Conservation (phyloP, 2,329 filamentous ascomycete genomes). For the Coniosporium tulheliwenetii region DNA sequence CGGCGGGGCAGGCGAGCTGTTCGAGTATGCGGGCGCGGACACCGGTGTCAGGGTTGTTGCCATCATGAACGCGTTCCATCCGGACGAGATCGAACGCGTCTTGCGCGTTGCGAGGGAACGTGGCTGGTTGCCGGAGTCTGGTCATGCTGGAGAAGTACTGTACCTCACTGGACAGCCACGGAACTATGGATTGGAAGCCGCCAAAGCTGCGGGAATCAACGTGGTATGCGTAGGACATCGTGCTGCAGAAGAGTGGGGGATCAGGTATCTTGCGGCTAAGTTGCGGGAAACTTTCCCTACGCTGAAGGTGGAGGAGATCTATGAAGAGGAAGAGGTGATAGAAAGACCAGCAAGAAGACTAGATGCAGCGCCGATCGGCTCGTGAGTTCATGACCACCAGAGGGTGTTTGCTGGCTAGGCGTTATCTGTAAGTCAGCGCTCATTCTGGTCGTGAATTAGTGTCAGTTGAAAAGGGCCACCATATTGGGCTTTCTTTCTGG, state of each 20-base stretch:
- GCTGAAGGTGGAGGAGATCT: slow-evolving; percentile 16
- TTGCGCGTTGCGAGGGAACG: slow-evolving; percentile 11
- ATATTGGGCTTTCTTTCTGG: no score
- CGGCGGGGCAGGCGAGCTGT: slow-evolving; percentile 12
- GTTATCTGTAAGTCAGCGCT: no score
- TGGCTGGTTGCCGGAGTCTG: slow-evolving; percentile 8
- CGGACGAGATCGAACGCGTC: slow-evolving; percentile 19
- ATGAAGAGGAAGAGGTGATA: slow-evolving; percentile 16
- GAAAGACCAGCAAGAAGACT: no score
- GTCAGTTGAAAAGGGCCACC: no score
- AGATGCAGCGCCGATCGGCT: no score
- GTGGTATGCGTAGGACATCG: slow-evolving; percentile 23
- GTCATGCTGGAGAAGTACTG: slow-evolving; percentile 12
- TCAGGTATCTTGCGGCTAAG: slow-evolving; percentile 15
- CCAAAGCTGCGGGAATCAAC: slow-evolving; percentile 15
- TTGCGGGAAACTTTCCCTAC: slow-evolving; percentile 15
- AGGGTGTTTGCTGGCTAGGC: no score
- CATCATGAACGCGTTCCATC: slow-evolving; percentile 25
- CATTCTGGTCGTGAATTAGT: no score
- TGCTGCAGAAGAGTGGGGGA: slow-evolving; percentile 23
- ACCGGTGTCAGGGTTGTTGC: slow-evolving; percentile 10
- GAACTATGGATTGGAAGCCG: slow-evolving; percentile 15
- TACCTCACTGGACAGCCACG: slow-evolving; percentile 23
- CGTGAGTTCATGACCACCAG: no score
- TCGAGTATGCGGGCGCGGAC: slow-evolving; percentile 10